phyloP scores from a whole-genome alignment of 75 land plant species.

The Picea glauca region DNA sequence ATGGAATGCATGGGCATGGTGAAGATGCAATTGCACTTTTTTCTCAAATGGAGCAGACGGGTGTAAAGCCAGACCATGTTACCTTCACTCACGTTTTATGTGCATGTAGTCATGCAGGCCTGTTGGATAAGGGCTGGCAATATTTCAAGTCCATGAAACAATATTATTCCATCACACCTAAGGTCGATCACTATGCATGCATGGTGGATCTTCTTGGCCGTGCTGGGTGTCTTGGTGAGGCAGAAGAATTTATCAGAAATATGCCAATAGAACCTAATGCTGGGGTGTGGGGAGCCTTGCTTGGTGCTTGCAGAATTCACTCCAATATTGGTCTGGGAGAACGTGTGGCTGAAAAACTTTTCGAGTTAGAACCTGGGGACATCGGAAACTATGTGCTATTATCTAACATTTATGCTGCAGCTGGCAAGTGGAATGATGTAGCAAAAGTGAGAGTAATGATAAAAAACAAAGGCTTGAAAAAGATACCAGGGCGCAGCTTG shows the following conservation, averaged over 20 bases:
- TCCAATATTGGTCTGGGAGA: slow-evolving; percentile 9
- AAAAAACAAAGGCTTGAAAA: neutral
- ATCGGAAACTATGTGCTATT: slow-evolving; percentile 14
- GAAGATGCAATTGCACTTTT: slow-evolving; percentile 15
- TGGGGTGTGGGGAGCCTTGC: slow-evolving; percentile 53
- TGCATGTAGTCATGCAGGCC: slow-evolving; percentile 29
- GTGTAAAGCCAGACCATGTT: slow-evolving; percentile 15
- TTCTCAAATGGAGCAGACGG: slow-evolving; percentile 15
- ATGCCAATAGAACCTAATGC: slow-evolving; percentile 60
- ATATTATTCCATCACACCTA: slow-evolving; percentile 40
- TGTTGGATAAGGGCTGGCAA: slow-evolving; percentile 52
- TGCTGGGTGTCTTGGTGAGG: slow-evolving; percentile 49
- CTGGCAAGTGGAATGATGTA: slow-evolving; percentile 5
- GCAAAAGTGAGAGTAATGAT: slow-evolving; percentile 4
- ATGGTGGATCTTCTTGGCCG: slow-evolving; percentile 57
- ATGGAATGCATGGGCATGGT: slow-evolving; percentile 24
- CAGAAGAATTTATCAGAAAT: slow-evolving; percentile 58
- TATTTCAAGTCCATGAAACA: slow-evolving; percentile 57
- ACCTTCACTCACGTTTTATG: slow-evolving; percentile 12
- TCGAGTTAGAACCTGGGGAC: slow-evolving; percentile 12
- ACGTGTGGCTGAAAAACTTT: slow-evolving; percentile 5
- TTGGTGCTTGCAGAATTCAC: slow-evolving; percentile 43
- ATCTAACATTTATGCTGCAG: slow-evolving; percentile 21
- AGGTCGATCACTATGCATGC: slow-evolving; percentile 55
- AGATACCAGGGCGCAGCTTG: neutral